Evolutionary conservation across 1,284 basidiomycete genomes (phyloP), one percentile per base, ranked within the genome.

Genomic region (Bjerkandera adusta): DNA sequence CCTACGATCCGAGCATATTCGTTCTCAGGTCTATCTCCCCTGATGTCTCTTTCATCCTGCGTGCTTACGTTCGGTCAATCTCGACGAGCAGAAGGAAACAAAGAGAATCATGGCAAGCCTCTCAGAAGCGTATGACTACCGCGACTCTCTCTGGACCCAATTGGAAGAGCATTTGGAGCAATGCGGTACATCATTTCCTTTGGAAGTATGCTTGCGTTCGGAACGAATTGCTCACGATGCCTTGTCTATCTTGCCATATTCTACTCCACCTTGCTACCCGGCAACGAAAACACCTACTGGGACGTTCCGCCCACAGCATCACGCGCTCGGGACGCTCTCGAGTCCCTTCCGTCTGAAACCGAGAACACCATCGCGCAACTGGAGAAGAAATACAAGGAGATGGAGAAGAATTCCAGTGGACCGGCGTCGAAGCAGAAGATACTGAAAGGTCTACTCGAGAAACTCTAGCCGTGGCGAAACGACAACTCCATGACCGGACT

Each of bases 131-230:
- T 79, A 76, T 57, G 55, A 56, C 34, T 60, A 62, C 25, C 72
- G 77, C 33, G 70, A 73, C 15, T 58, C 64, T 36, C 67, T 80
- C 18, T 81, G 75, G 75, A 43, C 53, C 15, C 61, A 70, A 8
- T 64, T 79, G 15, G 64, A 76, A 33, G 59, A 62, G 12, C 61
- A 65, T 3, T 45, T 79, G n/a, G 62, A 72, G 26, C 62, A 65
- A 43, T 73, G 71, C 55, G 72, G 78, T 79, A 67, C 48, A 52
- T 58, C 50, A 44, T 45, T 45, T 32, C 41, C 47, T 53, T 48
- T 45, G 6, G 12, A 13, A 18, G 7, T 1, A 42, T 45, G 41
- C 26, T n/a, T 30, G 16, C 34, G 43, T 21, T 22, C 43, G 25
- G 38, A 13, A 25, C 36, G n/a, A n/a, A n/a, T n/a, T 50, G 29